These are phyloP conservation scores for Plasmodium billcollinsi DNA, from an alignment of 169 alveolate genomes.

Conservation along the genomic window DNA sequence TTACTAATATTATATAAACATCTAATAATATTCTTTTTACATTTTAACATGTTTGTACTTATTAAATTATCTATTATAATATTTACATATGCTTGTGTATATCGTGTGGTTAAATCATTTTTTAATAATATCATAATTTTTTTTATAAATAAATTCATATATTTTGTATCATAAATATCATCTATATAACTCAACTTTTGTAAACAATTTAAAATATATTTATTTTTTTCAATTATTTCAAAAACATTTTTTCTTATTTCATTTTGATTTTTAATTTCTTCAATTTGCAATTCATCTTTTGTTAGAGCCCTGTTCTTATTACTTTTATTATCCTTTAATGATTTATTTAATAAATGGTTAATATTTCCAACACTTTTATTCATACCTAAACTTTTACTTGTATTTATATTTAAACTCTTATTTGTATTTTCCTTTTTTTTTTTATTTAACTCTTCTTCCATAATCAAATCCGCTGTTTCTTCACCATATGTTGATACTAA, in stretches of 20 bases:
- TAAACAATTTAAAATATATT: conserved; percentile 56
- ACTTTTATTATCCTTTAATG: conserved; percentile 34
- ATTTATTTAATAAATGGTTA: too few species aligned
- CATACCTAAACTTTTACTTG: neutral
- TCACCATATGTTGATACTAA: conserved; percentile 61
- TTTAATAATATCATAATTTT: conserved; percentile 70
- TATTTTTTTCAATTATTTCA: conserved; percentile 61
- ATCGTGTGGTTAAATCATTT: conserved; percentile 69
- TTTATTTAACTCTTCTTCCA: conserved; percentile 61
- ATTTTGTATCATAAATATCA: conserved; percentile 35
- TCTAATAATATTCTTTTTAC: conserved; percentile 57
- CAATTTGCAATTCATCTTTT: conserved; percentile 72
- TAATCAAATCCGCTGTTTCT: conserved; percentile 73
- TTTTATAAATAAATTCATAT: conserved; percentile 62
- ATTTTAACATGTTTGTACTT: conserved; percentile 35
- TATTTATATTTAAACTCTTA: neutral
- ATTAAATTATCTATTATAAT: conserved; percentile 53
- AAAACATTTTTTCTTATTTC: conserved; percentile 28
- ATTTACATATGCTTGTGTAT: conserved; percentile 47
- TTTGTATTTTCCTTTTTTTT: conserved; percentile 13
- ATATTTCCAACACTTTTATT: too few species aligned
- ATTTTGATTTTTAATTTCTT: conserved; percentile 70
- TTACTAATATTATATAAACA: conserved; percentile 72
- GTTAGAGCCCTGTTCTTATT: conserved; percentile 42
- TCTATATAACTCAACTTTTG: conserved; percentile 54